A percentile compares a stretch with the other conserved stretches of the same genome.
These are phyloP conservation scores for Xylaria flabelliformis DNA, from an alignment of 495 filamentous ascomycete genomes.

Conservation along the genomic window DNA sequence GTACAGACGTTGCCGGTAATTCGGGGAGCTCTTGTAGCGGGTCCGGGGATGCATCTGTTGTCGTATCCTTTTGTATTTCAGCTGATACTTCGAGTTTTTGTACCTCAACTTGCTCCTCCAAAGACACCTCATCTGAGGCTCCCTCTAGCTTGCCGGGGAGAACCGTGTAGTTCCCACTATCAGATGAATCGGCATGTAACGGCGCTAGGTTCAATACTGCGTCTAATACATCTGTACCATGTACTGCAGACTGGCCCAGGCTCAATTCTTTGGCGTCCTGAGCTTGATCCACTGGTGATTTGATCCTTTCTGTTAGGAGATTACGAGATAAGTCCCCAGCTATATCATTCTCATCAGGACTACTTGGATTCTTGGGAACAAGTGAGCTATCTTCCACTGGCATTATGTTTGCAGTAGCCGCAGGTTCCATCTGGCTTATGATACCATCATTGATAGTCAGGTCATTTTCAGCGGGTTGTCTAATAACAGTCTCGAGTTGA, in stretches of 20 bases:
- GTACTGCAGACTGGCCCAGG: not conserved
- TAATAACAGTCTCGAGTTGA: slow-evolving; percentile 30
- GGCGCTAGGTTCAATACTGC: not conserved
- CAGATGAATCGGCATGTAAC: not conserved
- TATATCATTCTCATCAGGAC: slow-evolving; percentile 18
- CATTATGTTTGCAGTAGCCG: not conserved
- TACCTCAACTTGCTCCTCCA: not conserved
- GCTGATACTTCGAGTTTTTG: not conserved
- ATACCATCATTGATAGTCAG: not conserved
- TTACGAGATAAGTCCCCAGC: slow-evolving; percentile 19
- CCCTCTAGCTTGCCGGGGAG: not conserved
- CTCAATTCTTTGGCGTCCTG: slow-evolving; percentile 5
- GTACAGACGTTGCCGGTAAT: not conserved
- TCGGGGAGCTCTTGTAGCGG: slow-evolving; percentile 18
- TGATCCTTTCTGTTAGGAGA: not conserved
- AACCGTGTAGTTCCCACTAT: not conserved
- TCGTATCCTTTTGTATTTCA: not conserved
- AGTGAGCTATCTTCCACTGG: not conserved
- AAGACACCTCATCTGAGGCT: not conserved
- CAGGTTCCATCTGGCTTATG: not conserved
- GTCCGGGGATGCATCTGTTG: slow-evolving; percentile 29
- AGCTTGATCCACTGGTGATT: not conserved
- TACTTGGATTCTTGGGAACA: not conserved
- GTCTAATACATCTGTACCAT: not conserved
- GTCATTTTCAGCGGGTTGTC: not conserved